Evolutionary conservation across 305 asterid species (phyloP).

Genomic region (Fraxinus platypoda): DNA sequence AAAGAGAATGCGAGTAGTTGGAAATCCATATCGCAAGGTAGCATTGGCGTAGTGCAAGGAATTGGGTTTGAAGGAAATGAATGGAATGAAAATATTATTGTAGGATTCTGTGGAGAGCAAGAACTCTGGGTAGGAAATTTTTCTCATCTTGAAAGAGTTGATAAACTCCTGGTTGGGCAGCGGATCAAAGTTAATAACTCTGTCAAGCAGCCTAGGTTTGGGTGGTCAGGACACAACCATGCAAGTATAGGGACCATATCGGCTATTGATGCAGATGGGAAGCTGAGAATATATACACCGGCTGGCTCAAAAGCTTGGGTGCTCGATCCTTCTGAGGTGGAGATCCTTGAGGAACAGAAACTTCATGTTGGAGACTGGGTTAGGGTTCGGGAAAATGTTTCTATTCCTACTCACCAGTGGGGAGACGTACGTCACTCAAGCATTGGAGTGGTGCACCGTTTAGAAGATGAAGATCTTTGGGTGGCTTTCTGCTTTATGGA

Average conservation of each 20-base stretch:
- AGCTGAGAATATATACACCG: constrained; percentile 78
- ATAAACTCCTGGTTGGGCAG: constrained; percentile 62
- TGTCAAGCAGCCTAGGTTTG: constrained; percentile 79
- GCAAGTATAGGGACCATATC: constrained; percentile 68
- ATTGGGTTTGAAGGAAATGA: constrained; percentile 59
- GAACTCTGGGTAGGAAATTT: constrained; percentile 72
- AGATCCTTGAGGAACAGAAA: constrained; percentile 62
- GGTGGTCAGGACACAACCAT: constrained; percentile 91
- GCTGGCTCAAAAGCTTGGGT: constrained; percentile 84
- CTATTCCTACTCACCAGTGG: constrained; percentile 87
- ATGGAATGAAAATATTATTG: constrained; percentile 57
- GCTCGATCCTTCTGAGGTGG: constrained; percentile 90
- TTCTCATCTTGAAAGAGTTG: constrained; percentile 47
- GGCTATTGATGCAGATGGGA: constrained; percentile 87
- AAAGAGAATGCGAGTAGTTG: constrained; percentile 51
- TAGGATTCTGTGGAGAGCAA: constrained; percentile 89
- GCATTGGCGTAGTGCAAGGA: constrained; percentile 88
- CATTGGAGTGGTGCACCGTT: constrained; percentile 87
- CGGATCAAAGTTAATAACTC: constrained; percentile 55
- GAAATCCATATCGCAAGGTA: constrained; percentile 74
- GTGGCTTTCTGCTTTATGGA: constrained; percentile 87
- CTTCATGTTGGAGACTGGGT: constrained; percentile 77
- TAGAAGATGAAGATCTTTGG: constrained; percentile 75
- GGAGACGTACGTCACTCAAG: constrained; percentile 71
- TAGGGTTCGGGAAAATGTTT: constrained; percentile 52